Percentiles rank a stretch among this genome's conserved stretches.
These are phyloP conservation scores for Esteya vermicola DNA, from an alignment of 2,329 filamentous ascomycete species.

Conservation along the genomic window DNA sequence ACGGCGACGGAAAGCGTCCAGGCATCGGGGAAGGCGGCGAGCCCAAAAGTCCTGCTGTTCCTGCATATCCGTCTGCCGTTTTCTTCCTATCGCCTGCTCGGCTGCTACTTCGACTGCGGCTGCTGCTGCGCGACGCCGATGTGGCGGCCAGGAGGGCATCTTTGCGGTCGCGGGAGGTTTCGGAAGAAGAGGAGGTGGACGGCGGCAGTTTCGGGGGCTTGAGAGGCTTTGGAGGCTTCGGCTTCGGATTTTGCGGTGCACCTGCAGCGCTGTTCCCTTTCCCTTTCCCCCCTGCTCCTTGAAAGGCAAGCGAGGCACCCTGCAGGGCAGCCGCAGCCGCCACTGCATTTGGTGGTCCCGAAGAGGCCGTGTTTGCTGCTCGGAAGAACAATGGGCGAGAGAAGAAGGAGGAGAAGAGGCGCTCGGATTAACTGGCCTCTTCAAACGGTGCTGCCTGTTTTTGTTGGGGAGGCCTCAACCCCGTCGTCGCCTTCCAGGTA, in stretches of 20 bases:
- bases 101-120: background rate
- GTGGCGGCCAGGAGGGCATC: slow-evolving; percentile 1
- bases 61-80: too few relatives aligned
- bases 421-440: too few relatives aligned
- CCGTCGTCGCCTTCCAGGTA: too few relatives aligned
- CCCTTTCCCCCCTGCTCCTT: too few relatives aligned
- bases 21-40: background rate
- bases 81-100: background rate
- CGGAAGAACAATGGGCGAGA: too few relatives aligned
- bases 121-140: background rate
- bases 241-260: background rate
- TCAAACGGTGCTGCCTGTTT: too few relatives aligned
- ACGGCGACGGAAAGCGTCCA: background rate
- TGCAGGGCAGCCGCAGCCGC: slow-evolving; percentile 25
- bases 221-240: too few relatives aligned
- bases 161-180: background rate
- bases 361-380: slow-evolving; percentile 1
- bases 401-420: too few relatives aligned
- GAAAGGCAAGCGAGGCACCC: slow-evolving; percentile 42
- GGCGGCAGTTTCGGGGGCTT: too few relatives aligned
- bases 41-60: background rate
- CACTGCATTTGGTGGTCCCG: background rate
- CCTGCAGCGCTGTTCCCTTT: too few relatives aligned
- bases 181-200: too few relatives aligned
- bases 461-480: too few relatives aligned